These are phyloP conservation scores for Cytidiella melzeri DNA, from an alignment of 768 basidiomycete species.

Conservation along the genomic window DNA sequence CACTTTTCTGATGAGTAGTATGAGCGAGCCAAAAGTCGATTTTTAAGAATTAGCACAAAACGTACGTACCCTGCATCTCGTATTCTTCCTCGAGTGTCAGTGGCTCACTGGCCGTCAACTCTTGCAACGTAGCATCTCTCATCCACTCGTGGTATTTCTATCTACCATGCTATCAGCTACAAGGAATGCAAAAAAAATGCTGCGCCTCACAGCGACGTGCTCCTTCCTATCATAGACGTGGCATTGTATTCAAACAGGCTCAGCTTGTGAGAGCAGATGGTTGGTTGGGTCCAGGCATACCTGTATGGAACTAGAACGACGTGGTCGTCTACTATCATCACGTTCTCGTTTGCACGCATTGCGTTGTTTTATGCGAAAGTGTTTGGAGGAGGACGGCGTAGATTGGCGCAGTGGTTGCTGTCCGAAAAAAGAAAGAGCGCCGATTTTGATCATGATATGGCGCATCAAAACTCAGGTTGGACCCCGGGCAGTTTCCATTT, in stretches of 20 bases:
- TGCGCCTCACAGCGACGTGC: conserved; percentile 32
- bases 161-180: not conserved
- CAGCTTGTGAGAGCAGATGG: no score
- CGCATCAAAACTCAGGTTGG: no score
- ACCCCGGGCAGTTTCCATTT: no score
- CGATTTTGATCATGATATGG: no score
- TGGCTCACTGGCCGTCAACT: conserved; percentile 80
- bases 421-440: no score
- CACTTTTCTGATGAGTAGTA: conserved; percentile 68
- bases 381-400: no score
- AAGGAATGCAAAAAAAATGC: not conserved
- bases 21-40: not conserved
- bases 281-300: no score
- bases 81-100: conserved; percentile 76
- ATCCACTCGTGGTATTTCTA: conserved; percentile 91
- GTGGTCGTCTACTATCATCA: conserved; percentile 56
- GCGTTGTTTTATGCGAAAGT: no score
- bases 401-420: no score
- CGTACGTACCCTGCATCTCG: conserved; percentile 75
- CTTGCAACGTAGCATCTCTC: conserved; percentile 63
- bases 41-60: not conserved
- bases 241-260: no score
- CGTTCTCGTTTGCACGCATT: conserved; percentile 69
- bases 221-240: conserved; percentile 33
- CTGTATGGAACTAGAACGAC: conserved; percentile 81